Base-by-base conservation (phyloP, 371 early-diverging fungal species). In the Actinomucor elegans region DNA sequence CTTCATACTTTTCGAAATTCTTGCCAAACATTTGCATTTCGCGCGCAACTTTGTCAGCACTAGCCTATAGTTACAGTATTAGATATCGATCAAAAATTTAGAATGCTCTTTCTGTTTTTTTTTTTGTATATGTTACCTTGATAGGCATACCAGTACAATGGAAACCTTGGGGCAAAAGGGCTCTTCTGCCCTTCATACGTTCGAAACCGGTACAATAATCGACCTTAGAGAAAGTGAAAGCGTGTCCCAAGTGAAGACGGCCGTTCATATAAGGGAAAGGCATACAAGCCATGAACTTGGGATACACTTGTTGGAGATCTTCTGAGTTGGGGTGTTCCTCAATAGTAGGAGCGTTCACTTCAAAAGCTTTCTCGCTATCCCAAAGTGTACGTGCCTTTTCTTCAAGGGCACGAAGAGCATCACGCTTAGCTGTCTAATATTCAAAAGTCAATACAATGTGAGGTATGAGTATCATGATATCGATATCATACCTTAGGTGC, bases 121-220 rank as follows among this genome's bases (percentile, higher is more conserved):
- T 23, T 46, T 52, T 8, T 32, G n/a, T n/a, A n/a, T 28, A 17
- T 33, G 52, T 59, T 79, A 91, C 92, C 80, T 97, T 96, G 78
- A 99, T 99, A 34, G 99, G 99, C 99, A 99, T 99, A 52, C 99
- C 99, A 4, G 99, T 99, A 60, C 93, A 94, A 71, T 99, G 99
- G 87, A 99, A 99, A 35, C 97, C 98, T 66, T 99, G 93, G 24
- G 99, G 99, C 55, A 99, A 95, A 52, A 99, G 83, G 40, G 90
- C 94, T 45, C 91, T 86, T 76, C 94, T 97, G 41, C 99, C 99
- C 75, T 93, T 81, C 69, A 99, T 72, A 58, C 96, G 87, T 60
- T 97, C 90, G 73, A 92, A 99, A 37, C 97, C 94, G 10, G 86
- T 80, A 17, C 94, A 89, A 71, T 99, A 99, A 64, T 99, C 99